These are phyloP conservation scores for Kodamaea kakaduensis DNA, from an alignment of 805 yeast genomes.

Conservation along the genomic window DNA sequence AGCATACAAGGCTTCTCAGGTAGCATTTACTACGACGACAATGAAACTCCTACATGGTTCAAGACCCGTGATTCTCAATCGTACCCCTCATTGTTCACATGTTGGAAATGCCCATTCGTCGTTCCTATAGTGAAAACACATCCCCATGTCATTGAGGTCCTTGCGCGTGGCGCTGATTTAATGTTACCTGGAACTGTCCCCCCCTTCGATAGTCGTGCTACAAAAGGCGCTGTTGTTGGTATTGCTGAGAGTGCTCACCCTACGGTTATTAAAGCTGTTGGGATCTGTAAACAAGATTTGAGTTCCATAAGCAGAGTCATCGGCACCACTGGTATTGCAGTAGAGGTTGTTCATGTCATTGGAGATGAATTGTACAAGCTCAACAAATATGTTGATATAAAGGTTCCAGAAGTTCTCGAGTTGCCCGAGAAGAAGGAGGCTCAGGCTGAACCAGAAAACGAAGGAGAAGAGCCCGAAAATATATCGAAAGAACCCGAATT, in stretches of 20 bases:
- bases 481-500: constrained; percentile 14
- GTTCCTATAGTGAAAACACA: constrained; percentile 71
- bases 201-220: constrained; percentile 50
- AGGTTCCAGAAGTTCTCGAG: constrained; percentile 23
- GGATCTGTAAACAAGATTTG: constrained; percentile 52
- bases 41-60: constrained; percentile 72
- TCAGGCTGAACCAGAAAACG: constrained; percentile 19
- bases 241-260: constrained; percentile 62
- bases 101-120: constrained; percentile 66
- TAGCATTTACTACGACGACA: constrained; percentile 57
- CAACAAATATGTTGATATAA: constrained; percentile 43
- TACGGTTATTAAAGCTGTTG: constrained; percentile 66
- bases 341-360: constrained; percentile 59
- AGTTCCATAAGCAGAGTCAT: constrained; percentile 40
- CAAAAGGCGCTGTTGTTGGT: constrained; percentile 62
- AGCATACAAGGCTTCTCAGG: constrained; percentile 53
- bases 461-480: constrained; percentile 15
- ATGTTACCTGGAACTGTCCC: constrained; percentile 71
- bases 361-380: constrained; percentile 61
- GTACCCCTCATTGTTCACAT: constrained; percentile 68
- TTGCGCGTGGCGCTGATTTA: constrained; percentile 76
- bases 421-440: too few relatives aligned
- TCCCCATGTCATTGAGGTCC: constrained; percentile 62
- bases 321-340: constrained; percentile 79
- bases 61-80: constrained; percentile 49